phyloP scores from a whole-genome alignment of 345 rosid genomes.

The Laguncularia racemosa region DNA sequence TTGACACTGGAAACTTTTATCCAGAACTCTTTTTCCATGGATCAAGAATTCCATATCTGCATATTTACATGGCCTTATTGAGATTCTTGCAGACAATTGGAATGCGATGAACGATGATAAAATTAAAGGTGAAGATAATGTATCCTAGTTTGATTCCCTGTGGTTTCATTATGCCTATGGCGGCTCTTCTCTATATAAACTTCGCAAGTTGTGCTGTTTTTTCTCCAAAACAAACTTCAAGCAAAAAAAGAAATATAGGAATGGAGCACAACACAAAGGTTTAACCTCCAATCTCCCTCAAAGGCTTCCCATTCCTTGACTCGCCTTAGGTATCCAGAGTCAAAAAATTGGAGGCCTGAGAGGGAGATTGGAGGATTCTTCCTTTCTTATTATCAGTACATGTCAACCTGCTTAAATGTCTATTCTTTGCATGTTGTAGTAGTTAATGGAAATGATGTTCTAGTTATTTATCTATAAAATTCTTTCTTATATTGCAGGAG shows the following conservation, averaged over 20 bases:
- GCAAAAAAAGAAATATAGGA: background rate
- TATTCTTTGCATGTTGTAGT: too few species aligned
- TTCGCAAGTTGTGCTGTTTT: background rate
- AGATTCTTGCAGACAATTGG: background rate
- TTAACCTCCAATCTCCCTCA: conserved; percentile 12
- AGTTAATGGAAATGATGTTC: too few species aligned
- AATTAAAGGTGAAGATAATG: background rate
- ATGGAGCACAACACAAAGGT: background rate
- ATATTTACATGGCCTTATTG: too few species aligned
- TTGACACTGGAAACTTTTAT: background rate
- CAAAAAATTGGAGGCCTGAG: conserved; percentile 1
- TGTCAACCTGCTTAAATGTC: too few species aligned
- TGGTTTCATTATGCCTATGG: too few species aligned
- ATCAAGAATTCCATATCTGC: too few species aligned
- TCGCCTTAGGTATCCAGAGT: background rate
- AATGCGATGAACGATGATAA: background rate
- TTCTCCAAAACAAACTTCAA: background rate
- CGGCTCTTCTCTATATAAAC: conserved; percentile 1
- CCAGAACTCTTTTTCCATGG: too few species aligned
- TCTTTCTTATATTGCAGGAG: too few species aligned
- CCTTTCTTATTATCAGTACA: background rate
- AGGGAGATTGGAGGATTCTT: conserved; percentile 4
- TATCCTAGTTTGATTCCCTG: background rate
- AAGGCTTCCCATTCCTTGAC: conserved; percentile 9
- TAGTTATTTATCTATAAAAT: too few species aligned